Evolutionary conservation across 345 rosid genomes (phyloP).

Genomic region (Durio zibethinus): DNA sequence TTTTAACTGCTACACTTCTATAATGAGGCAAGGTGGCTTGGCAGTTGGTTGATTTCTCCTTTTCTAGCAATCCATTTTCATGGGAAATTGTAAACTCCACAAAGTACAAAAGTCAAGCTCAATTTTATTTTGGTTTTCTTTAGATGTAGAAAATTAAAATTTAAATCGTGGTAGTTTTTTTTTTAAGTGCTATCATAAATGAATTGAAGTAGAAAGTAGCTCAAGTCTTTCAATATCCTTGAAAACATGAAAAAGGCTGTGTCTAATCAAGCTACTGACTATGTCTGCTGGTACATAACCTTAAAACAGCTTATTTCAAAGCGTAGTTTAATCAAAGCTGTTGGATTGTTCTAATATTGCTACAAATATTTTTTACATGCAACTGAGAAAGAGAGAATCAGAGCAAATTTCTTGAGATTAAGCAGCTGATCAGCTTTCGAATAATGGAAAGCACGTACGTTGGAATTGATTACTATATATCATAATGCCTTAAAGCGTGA

Average conservation of each 20-base stretch:
- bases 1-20: not conserved
- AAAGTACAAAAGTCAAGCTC: not conserved
- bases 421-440: not conserved
- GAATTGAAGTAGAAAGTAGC: not conserved
- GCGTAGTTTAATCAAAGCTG: not conserved
- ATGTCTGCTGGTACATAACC: constrained; percentile 4
- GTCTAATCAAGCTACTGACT: not conserved
- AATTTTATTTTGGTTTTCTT: not conserved
- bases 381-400: not conserved
- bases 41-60: not conserved
- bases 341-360: not conserved
- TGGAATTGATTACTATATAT: not conserved
- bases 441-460: not conserved
- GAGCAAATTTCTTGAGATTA: not conserved
- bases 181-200: not conserved
- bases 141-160: not conserved
- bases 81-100: not conserved
- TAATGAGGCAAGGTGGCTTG: constrained; percentile 6
- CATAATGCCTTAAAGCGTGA: not conserved
- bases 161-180: not conserved
- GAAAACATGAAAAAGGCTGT: not conserved
- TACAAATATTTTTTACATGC: not conserved
- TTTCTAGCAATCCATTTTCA: not conserved
- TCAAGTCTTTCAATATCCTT: not conserved
- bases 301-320: not conserved